Evolutionary conservation across 352 stramenopile species (phyloP), one percentile per base, ranked within the genome.

Genomic region (Pythium plurisporium): DNA sequence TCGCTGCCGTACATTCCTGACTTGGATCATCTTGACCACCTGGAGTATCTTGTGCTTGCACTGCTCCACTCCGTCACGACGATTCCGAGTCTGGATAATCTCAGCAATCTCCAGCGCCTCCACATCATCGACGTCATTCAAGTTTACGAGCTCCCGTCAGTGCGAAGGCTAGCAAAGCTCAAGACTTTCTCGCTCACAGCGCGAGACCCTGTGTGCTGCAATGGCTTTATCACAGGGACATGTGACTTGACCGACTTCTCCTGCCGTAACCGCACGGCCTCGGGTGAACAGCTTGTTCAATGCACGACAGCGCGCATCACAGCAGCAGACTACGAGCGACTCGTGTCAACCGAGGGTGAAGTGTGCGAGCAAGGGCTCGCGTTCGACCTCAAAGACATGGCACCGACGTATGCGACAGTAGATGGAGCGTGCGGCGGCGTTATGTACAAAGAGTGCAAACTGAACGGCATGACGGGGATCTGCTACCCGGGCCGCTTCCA

Each of bases 401-500:
- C 29, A n/a, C 41, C 56, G 2, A 65, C 62, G 2, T 4, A 15
- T 6, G 17, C 20, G 10, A 49, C 52, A 4, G 57, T 23, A 14
- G 62, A 70, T 41, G 30, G 3, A 3, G n/a, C 38, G 17, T 70
- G 62, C 30, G 50, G 46, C 10, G 62, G 62, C 14, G 44, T 57
- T 2, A 29, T 57, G 19, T 70, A 55, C 51, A 53, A 47, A 27
- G 22, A 61, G 36, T 70, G 55, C 38, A 2, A 43, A 11, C 12
- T 61, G 23, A n/a, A 42, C 11, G 34, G 36, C n/a, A 19, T 11
- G 26, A 12, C n/a, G 8, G 57, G 63, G 0, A 63, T 70, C 4
- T 70, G 63, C 57, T 70, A 45, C 58, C 61, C 53, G 22, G 56
- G 26, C 0, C 56, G 63, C 11, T 66, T 66, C 56, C n/a, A 56